Evolutionary conservation across 2,329 filamentous ascomycete genomes (phyloP).

Genomic region (Elsinoe ampelina): DNA sequence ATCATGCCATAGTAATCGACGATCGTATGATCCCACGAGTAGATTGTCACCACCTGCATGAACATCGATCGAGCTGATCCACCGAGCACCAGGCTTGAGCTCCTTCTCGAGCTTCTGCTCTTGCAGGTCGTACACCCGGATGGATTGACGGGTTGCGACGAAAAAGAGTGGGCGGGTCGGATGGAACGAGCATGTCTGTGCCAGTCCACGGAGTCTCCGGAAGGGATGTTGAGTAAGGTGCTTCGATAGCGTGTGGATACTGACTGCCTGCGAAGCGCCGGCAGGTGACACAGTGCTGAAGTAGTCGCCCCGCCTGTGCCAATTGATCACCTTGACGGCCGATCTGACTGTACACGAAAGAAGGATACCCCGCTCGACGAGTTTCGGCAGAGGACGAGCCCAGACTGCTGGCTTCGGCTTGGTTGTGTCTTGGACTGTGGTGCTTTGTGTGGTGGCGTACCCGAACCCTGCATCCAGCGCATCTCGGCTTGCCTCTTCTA

Average conservation of each 20-base stretch:
- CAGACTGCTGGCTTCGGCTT: constrained; percentile 75
- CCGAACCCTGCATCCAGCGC: constrained; percentile 85
- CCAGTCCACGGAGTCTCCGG: constrained; percentile 62
- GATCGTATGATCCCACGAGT: constrained; percentile 89
- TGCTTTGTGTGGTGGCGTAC: constrained; percentile 60
- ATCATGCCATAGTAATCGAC: constrained; percentile 91
- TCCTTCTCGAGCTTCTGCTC: constrained; percentile 88
- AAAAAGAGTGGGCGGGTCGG: constrained; percentile 89
- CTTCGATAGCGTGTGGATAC: constrained; percentile 90
- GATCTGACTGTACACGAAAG: constrained; percentile 64
- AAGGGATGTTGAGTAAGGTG: constrained; percentile 94
- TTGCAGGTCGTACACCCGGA: constrained; percentile 88
- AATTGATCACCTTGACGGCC: constrained; percentile 73
- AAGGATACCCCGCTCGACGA: constrained; percentile 70
- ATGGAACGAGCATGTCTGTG: constrained; percentile 90
- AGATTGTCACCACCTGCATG: constrained; percentile 91
- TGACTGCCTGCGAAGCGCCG: constrained; percentile 64
- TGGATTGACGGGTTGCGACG: constrained; percentile 85
- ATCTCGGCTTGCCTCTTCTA: constrained; percentile 65
- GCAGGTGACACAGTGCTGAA: constrained; percentile 82
- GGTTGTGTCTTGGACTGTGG: constrained; percentile 44
- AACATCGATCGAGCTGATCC: constrained; percentile 90
- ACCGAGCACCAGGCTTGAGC: constrained; percentile 82
- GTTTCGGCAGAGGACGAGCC: constrained; percentile 63
- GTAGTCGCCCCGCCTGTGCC: constrained; percentile 92